phyloP scores from a whole-genome alignment of 2,329 filamentous ascomycete species.

The Sporothrix globosa region DNA sequence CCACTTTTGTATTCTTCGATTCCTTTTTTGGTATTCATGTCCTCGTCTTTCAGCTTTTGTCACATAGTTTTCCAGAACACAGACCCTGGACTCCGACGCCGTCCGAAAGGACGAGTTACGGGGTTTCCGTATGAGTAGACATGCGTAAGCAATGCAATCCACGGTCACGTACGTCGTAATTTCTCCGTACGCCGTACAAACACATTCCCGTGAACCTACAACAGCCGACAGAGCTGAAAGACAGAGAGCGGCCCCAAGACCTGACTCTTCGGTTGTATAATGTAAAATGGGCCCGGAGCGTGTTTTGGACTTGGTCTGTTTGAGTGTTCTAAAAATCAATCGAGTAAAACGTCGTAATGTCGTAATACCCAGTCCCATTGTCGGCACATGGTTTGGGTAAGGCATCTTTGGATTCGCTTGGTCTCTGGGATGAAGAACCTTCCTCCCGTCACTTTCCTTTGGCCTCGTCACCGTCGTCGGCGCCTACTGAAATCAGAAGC shows the following conservation, averaged over 20 bases:
- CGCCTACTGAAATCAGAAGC: constrained; percentile 16
- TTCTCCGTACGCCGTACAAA: not conserved
- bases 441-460: not conserved
- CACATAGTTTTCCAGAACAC: constrained; percentile 41
- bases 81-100: constrained; percentile 8
- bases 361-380: not conserved
- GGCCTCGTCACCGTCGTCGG: not conserved
- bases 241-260: not conserved
- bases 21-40: not conserved
- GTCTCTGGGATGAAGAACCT: not conserved
- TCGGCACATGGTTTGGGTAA: constrained; percentile 14
- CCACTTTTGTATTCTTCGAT: constrained; percentile 7
- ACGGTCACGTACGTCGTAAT: not conserved
- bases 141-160: not conserved
- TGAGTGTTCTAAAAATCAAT: not conserved
- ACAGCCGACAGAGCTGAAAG: not conserved
- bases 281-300: constrained; percentile 10
- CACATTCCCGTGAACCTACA: not conserved
- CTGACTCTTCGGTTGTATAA: not conserved
- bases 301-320: constrained; percentile 8
- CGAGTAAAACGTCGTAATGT: too few relatives aligned
- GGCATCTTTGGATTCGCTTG: not conserved
- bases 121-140: not conserved
- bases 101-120: constrained; percentile 8
- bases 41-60: constrained; percentile 29